A percentile compares a stretch with the other conserved stretches of the same genome.
Evolutionary conservation across 805 yeast species (phyloP).

Genomic region (Metschnikowia colocasiae): DNA sequence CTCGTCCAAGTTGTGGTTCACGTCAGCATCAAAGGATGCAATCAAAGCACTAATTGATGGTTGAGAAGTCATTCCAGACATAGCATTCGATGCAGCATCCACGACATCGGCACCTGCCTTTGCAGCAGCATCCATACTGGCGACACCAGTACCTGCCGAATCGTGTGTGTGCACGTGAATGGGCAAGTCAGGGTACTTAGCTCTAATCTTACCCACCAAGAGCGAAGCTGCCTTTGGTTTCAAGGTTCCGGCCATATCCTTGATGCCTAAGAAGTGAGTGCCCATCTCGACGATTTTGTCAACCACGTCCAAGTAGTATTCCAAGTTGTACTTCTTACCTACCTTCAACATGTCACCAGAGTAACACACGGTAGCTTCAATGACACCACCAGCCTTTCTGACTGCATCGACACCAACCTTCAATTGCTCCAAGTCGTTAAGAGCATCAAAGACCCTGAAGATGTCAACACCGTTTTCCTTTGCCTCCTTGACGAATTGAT

Average conservation of each 20-base stretch:
- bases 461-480: constrained; percentile 95
- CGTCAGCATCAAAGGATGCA: constrained; percentile 86
- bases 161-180: constrained; percentile 99
- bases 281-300: constrained; percentile 88
- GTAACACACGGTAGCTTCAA: constrained; percentile 97
- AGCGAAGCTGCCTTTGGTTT: constrained; percentile 90
- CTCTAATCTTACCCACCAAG: constrained; percentile 77
- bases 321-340: constrained; percentile 93
- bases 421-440: constrained; percentile 94
- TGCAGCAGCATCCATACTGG: constrained; percentile 93
- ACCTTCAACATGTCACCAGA: constrained; percentile 98
- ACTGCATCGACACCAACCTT: constrained; percentile 98
- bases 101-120: constrained; percentile 97
- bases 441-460: constrained; percentile 96
- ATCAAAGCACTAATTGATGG: constrained; percentile 91
- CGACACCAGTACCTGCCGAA: constrained; percentile 99
- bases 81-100: constrained; percentile 94
- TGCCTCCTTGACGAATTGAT: constrained; percentile 93
- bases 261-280: constrained; percentile 94
- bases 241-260: constrained; percentile 99
- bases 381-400: constrained; percentile 97
- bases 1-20: constrained; percentile 68
- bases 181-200: constrained; percentile 86
- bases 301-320: constrained; percentile 78
- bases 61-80: constrained; percentile 98